Evolutionary conservation across 148 eudicot species (phyloP), one percentile per base, ranked within the genome.

Genomic region (Silene latifolia): DNA sequence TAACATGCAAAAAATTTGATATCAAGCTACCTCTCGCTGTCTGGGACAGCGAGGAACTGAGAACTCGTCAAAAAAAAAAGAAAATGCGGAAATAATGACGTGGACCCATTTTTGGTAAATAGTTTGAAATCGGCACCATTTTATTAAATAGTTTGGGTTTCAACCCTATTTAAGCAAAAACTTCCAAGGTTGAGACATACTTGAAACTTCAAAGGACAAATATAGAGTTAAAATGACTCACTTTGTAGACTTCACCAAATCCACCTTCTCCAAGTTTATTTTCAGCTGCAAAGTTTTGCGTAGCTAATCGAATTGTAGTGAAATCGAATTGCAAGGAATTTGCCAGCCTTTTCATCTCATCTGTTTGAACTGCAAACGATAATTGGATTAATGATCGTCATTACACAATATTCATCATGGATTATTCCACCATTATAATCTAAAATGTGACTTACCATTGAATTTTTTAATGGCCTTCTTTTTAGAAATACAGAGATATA

Each of bases 261-360:
- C 66, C 66, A 8, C 66, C 66, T 62, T 24, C 35, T 25, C 66
- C 66, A 12, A 62, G 66, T 62, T 62, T 62, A 25, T 62, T 62
- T 27, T 62, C 35, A 21, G 32, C 66, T 2, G 66, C 66, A 3
- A 62, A 62, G 66, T 62, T 62, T 13, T 27, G 32, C 13, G 66
- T 62, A 23, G 66, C 66, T 11, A 27, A 62, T 25, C 18, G 66
- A 24, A 69, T 69, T n/a, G 27, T 69, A 10, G 47, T 42, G 32
- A 69, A 69, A 29, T 62, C 66, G 17, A 62, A 62, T 25, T 62
- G 66, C 12, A 62, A 62, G 18, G 66, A 62, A 24, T 62, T 29
- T 15, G 25, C 66, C 1, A 62, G 25, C 66, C 66, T 62, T 62
- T 15, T 62, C 4, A 62, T 62, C 66, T 62, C 66, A 62, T 23